Conservation (phyloP, 148 eudicot species). For the Nepenthes gracilis region DNA sequence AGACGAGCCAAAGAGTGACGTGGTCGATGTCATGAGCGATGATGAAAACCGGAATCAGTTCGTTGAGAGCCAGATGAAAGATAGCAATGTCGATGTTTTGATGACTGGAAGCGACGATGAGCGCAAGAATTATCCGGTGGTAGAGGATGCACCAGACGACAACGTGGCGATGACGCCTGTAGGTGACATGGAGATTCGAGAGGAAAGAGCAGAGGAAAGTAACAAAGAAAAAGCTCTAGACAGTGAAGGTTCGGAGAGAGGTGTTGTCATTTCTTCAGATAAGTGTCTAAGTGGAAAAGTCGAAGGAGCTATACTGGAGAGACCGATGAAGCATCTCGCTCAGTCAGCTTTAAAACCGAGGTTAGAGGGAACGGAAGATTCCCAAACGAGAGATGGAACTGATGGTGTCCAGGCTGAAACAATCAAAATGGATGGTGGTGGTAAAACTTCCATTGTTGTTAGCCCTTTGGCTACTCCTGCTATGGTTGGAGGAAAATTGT, state of each 20-base stretch:
- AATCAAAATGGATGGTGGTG: background rate
- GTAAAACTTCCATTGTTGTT: background rate
- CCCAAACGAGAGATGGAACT: background rate
- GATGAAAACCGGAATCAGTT: slow-evolving; percentile 12
- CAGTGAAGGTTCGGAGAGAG: background rate
- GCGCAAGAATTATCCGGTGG: slow-evolving; percentile 6
- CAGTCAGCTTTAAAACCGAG: slow-evolving; percentile 14
- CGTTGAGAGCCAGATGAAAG: slow-evolving; percentile 16
- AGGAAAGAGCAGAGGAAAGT: background rate
- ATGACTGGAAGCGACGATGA: slow-evolving; percentile 6
- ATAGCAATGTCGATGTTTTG: slow-evolving; percentile 3
- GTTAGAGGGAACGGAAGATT: slow-evolving; percentile 1
- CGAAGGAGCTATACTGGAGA: slow-evolving; percentile 3
- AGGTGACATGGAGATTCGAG: slow-evolving; percentile 3
- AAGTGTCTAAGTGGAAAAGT: background rate
- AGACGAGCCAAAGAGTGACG: slow-evolving; percentile 22
- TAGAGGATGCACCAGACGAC: slow-evolving; percentile 3
- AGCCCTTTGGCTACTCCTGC: background rate
- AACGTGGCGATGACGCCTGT: background rate
- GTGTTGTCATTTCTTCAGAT: background rate
- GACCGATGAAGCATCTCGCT: slow-evolving; percentile 16
- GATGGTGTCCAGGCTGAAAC: background rate
- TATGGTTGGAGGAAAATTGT: background rate
- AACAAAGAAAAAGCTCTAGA: background rate
- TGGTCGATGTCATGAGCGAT: slow-evolving; percentile 19